Percentiles rank a stretch among this genome's conserved stretches.
These are phyloP conservation scores for Senna tora DNA, from an alignment of 306 rosid species.

Conservation along the genomic window DNA sequence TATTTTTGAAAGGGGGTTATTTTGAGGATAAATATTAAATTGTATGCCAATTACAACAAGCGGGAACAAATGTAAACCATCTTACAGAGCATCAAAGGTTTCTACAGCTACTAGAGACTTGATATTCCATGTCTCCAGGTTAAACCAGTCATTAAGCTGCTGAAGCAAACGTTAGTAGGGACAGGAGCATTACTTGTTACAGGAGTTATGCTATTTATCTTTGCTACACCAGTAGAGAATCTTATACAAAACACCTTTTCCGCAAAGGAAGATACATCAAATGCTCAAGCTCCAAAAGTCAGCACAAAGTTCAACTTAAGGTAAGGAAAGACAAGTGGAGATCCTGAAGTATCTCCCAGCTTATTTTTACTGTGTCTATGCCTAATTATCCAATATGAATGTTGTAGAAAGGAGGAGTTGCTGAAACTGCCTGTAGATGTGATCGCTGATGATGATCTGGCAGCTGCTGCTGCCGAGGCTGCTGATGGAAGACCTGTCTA, in stretches of 20 bases:
- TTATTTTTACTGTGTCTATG: constrained; percentile 22
- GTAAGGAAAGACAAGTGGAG: constrained; percentile 45
- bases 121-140: constrained; percentile 59
- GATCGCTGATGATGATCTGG: constrained; percentile 79
- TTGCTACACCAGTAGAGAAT: constrained; percentile 85
- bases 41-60: no score
- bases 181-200: constrained; percentile 91
- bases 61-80: no score
- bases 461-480: constrained; percentile 98
- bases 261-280: constrained; percentile 51
- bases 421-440: constrained; percentile 86
- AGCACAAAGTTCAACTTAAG: constrained; percentile 67
- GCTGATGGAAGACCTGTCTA: constrained; percentile 98
- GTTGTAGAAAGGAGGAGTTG: constrained; percentile 81
- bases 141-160: constrained; percentile 86
- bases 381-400: constrained; percentile 24
- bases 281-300: constrained; percentile 50
- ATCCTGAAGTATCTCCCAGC: constrained; percentile 13
- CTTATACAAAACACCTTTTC: constrained; percentile 56
- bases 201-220: constrained; percentile 74
- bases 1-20: no score
- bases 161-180: constrained; percentile 93
- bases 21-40: no score
- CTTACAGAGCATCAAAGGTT: no score
- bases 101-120: background rate